Conservation (phyloP, 306 rosid genomes). For the Pyrus pyrifolia region DNA sequence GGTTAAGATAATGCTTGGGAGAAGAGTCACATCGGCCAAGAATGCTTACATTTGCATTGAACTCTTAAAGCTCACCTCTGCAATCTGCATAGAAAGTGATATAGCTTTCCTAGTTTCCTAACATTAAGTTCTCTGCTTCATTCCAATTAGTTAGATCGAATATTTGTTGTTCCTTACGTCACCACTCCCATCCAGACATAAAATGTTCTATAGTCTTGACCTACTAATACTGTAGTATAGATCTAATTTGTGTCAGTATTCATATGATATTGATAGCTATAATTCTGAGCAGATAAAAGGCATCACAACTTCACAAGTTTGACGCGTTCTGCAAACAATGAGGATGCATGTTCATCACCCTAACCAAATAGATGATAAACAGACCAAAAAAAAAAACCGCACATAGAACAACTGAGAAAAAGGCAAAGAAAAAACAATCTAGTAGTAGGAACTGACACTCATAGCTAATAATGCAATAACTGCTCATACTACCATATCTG, state of each 20-base stretch:
- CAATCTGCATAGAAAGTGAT: neutral
- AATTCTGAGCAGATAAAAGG: neutral
- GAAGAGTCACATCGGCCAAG: neutral
- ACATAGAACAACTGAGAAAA: neutral
- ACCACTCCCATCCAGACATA: neutral
- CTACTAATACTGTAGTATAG: neutral
- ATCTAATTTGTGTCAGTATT: neutral
- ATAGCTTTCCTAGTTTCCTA: neutral
- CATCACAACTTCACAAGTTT: neutral
- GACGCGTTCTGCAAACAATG: neutral
- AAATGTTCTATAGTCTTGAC: neutral
- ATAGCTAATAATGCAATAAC: neutral
- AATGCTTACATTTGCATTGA: neutral
- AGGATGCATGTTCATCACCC: neutral
- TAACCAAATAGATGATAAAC: neutral
- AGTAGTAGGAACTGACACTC: neutral
- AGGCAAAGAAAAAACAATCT: neutral
- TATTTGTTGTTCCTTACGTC: neutral
- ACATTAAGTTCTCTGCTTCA: neutral
- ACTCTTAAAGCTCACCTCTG: neutral
- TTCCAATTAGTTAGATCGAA: neutral
- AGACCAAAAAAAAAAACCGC: neutral
- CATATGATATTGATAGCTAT: neutral
- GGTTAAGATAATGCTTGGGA: neutral
- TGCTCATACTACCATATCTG: neutral